Percentiles rank a stretch among this genome's conserved stretches.
Conservation (phyloP, 805 yeast species). For the Diddensiella transvaalensis region DNA sequence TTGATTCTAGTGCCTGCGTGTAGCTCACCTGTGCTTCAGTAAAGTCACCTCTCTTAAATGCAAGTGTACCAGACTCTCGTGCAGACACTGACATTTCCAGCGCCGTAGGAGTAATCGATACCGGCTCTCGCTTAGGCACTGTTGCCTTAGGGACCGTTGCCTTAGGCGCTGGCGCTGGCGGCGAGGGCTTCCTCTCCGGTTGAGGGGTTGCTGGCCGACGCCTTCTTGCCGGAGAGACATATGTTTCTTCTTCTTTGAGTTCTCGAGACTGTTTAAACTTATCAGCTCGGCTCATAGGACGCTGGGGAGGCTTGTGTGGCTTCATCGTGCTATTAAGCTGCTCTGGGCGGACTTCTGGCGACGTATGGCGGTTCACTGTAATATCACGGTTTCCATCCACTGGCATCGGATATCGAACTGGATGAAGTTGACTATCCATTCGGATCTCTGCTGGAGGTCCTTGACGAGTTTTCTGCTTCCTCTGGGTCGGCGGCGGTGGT, state of each 20-base stretch:
- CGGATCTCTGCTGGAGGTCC: too few relatives aligned
- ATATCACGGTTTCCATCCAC: neutral
- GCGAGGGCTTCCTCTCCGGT: constrained; percentile 20
- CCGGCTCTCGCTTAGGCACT: constrained; percentile 23
- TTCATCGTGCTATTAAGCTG: neutral
- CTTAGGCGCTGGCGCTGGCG: constrained; percentile 17
- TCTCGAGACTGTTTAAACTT: constrained; percentile 16
- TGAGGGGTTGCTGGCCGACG: constrained; percentile 13
- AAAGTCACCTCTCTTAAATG: constrained; percentile 82
- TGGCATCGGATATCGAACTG: neutral
- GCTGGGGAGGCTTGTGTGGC: constrained; percentile 16
- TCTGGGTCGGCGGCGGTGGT: constrained; percentile 8
- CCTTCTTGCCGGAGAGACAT: constrained; percentile 19
- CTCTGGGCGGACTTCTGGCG: neutral
- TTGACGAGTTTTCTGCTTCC: neutral
- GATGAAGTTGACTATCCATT: constrained; percentile 1
- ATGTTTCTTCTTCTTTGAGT: constrained; percentile 18
- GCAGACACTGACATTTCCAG: constrained; percentile 30
- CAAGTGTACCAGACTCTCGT: constrained; percentile 49
- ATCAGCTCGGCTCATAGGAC: constrained; percentile 26
- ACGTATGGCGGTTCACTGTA: neutral
- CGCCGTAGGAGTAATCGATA: constrained; percentile 29
- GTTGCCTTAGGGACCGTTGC: constrained; percentile 15
- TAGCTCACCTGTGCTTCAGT: constrained; percentile 59
- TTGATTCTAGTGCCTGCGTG: constrained; percentile 48